Conservation (phyloP, 1,284 basidiomycete genomes). For the Microbotryum violaceum region DNA sequence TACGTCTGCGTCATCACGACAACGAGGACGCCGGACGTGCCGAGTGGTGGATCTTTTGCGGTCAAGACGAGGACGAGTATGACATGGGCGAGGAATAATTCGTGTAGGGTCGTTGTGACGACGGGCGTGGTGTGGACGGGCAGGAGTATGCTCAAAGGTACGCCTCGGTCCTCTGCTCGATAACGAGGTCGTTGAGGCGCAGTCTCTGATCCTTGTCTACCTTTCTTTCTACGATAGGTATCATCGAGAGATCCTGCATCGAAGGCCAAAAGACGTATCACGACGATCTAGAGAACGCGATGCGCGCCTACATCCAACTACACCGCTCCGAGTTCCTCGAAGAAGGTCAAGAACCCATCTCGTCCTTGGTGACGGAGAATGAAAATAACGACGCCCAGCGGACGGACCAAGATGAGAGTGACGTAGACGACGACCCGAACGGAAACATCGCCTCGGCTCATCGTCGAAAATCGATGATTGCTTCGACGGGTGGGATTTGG, state of each 20-base stretch:
- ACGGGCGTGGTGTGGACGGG: constrained; percentile 94
- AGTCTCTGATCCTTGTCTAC: not conserved
- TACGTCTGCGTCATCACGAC: constrained; percentile 78
- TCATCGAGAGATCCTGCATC: constrained; percentile 84
- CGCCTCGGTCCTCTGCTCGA: constrained; percentile 31
- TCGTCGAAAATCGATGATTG: too few relatives aligned
- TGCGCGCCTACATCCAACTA: constrained; percentile 77
- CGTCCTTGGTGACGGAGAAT: not conserved
- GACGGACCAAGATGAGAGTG: not conserved
- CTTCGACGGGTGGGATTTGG: too few relatives aligned
- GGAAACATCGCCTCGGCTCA: too few relatives aligned
- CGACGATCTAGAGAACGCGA: constrained; percentile 69
- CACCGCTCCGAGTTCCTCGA: constrained; percentile 84
- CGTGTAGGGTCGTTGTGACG: constrained; percentile 73
- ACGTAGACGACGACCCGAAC: not conserved
- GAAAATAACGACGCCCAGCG: not conserved
- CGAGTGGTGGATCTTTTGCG: constrained; percentile 79
- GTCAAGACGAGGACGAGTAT: constrained; percentile 93
- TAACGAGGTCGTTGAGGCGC: not conserved
- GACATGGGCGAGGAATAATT: constrained; percentile 78
- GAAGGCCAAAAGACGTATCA: constrained; percentile 95
- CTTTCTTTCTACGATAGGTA: constrained; percentile 49
- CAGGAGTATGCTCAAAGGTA: constrained; percentile 89
- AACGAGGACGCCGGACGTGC: constrained; percentile 89
- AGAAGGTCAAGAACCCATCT: constrained; percentile 54